Evolutionary conservation across 2,329 filamentous ascomycete genomes (phyloP).

Genomic region (Diaporthe sp.): DNA sequence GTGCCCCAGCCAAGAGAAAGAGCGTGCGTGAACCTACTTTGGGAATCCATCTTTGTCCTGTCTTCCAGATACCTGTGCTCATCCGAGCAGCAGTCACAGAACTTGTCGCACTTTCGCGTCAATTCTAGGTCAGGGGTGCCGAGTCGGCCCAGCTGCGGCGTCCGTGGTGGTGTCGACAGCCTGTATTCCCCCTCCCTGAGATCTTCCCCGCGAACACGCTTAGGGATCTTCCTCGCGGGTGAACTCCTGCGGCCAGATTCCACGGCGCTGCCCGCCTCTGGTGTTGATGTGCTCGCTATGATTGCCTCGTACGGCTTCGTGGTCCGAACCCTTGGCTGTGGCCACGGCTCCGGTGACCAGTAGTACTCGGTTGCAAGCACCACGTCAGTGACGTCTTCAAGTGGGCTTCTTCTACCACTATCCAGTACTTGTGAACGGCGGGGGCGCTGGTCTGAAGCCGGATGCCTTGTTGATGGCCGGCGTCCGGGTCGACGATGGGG

Average conservation of each 20-base stretch:
- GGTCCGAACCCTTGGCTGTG: background rate
- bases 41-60: slow-evolving; percentile 38
- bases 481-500: background rate
- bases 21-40: slow-evolving; percentile 34
- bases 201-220: slow-evolving; percentile 9
- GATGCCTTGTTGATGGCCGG: slow-evolving; percentile 2
- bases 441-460: background rate
- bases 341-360: background rate
- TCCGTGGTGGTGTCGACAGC: slow-evolving; percentile 28
- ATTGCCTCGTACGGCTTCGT: background rate
- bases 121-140: slow-evolving; percentile 38
- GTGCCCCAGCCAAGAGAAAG: background rate
- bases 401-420: background rate
- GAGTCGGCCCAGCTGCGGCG: slow-evolving; percentile 35
- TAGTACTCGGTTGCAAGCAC: slow-evolving; percentile 28
- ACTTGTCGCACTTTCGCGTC: background rate
- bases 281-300: background rate
- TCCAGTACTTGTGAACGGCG: background rate
- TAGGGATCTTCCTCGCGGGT: background rate
- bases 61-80: slow-evolving; percentile 28
- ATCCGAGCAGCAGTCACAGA: slow-evolving; percentile 37
- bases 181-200: slow-evolving; percentile 1
- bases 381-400: slow-evolving; percentile 33
- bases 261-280: background rate
- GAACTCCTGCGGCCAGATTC: background rate